These are phyloP conservation scores for Kluyveromyces lactis DNA, from an alignment of 805 yeast genomes.

Conservation along the genomic window DNA sequence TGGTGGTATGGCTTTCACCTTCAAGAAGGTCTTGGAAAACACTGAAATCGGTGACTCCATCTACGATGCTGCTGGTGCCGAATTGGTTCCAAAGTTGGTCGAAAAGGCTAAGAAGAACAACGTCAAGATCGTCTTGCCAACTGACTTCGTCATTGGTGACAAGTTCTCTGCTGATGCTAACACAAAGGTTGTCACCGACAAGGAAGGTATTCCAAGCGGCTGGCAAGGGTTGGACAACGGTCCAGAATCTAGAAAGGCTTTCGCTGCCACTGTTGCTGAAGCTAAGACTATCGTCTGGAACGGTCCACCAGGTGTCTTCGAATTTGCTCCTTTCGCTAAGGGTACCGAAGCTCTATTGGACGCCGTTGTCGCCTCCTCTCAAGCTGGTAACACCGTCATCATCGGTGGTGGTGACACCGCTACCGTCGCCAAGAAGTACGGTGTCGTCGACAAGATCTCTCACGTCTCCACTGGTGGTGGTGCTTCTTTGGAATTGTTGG, in stretches of 20 bases:
- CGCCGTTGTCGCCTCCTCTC: conserved; percentile 79
- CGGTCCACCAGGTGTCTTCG: conserved; percentile 99
- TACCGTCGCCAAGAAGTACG: conserved; percentile 96
- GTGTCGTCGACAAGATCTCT: conserved; percentile 91
- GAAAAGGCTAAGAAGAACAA: conserved; percentile 95
- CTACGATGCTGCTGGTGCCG: conserved; percentile 90
- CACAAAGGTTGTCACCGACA: conserved; percentile 75
- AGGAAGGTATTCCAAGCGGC: conserved; percentile 87
- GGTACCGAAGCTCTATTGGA: conserved; percentile 91
- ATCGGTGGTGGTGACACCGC: conserved; percentile 99
- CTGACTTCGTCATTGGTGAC: conserved; percentile 94
- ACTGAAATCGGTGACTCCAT: conserved; percentile 88
- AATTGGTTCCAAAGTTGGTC: conserved; percentile 83
- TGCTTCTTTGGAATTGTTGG: conserved; percentile 96
- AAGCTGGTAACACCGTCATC: conserved; percentile 86
- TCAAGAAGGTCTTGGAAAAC: conserved; percentile 84
- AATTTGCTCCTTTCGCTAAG: conserved; percentile 81
- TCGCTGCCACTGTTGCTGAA: conserved; percentile 72
- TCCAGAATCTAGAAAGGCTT: conserved; percentile 76
- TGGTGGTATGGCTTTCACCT: conserved; percentile 99
- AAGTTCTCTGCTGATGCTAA: conserved; percentile 87
- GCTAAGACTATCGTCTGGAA: conserved; percentile 99
- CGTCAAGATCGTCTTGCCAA: conserved; percentile 90
- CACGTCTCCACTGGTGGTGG: conserved; percentile 99
- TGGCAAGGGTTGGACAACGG: conserved; percentile 97